Base-by-base conservation (phyloP, 2,329 filamentous ascomycete genomes). In the Talaromyces sp. region DNA sequence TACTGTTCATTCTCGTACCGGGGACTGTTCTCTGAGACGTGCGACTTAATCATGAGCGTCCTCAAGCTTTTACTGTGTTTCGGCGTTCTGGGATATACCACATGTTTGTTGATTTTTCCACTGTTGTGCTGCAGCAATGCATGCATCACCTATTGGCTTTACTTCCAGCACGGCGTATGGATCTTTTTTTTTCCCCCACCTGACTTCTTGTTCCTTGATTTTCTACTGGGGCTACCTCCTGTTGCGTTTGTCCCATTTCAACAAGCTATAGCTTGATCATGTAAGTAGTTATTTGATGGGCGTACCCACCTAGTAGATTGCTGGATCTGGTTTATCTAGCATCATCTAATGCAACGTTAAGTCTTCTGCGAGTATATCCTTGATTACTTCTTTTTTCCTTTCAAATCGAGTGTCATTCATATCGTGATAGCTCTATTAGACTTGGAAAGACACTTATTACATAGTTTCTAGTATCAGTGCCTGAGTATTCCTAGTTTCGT, bases 1-100 rank as follows among this genome's bases (percentile, higher is more conserved):
- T 95, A 61, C 80, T 99, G 27, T 99, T 99, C 79, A 93, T 97
- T 67, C 88, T 99, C 61, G 95, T 99, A 4, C 95, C 95, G 1
- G 93, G 95, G 58, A 96, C 75, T 19, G 56, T 60, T 32, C 55
- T 57, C 14, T 55, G 55, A 56, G 51, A 24, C 11, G 46, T 26
- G 24, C 11, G 53, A 24, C 38, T 52, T 29, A 24, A 46, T 21
- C 9, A 46, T 11, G 21, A 46, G 4, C 2, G 14, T 21, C 24
- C 26, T 38, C 29, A 17, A 17, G 21, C 5, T 24, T 21, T 57
- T 55, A 52, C 35, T 56, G 53, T 19, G 50, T n/a, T 59, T 21
- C 32, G 59, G 59, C 59, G 59, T 61, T 55, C 21, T 35, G 41
- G 56, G 52, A 61, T 55, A 61, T 61, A 61, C 59, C 59, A 58